Percentiles rank a stretch among this genome's conserved stretches.
Evolutionary conservation across 2,329 filamentous ascomycete species (phyloP).

Genomic region (Stemphylium beticola): DNA sequence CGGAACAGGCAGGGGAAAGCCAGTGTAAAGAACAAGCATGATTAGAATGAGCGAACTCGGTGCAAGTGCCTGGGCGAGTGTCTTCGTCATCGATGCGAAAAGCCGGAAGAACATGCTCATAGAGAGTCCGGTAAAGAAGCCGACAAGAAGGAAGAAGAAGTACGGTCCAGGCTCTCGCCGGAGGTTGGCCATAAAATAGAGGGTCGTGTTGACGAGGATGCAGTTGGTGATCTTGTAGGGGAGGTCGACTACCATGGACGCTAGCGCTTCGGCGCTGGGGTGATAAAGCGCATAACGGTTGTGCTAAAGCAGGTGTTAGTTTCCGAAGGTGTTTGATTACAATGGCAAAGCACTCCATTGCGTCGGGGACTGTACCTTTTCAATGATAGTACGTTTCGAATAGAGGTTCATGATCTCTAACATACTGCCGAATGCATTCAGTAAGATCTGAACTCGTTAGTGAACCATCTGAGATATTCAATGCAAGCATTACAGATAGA

Average conservation of each 20-base stretch:
- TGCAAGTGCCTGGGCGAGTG: conserved; percentile 62
- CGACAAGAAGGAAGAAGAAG: conserved; percentile 78
- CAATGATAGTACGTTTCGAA: conserved; percentile 83
- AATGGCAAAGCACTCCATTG: not conserved
- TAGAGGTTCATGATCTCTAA: conserved; percentile 71
- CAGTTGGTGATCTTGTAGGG: conserved; percentile 53
- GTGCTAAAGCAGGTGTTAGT: conserved; percentile 59
- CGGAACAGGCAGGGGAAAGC: conserved; percentile 69
- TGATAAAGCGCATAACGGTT: conserved; percentile 83
- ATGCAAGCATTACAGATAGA: not conserved
- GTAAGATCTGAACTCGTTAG: conserved; percentile 55
- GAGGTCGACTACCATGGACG: conserved; percentile 51
- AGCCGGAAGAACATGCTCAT: conserved; percentile 86
- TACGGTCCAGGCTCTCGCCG: conserved; percentile 68
- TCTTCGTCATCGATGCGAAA: conserved; percentile 74
- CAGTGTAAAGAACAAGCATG: conserved; percentile 67
- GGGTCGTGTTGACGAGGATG: conserved; percentile 48
- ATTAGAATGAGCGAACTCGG: conserved; percentile 63
- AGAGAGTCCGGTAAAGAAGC: conserved; percentile 62
- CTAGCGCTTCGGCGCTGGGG: conserved; percentile 77
- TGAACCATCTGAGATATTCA: not conserved
- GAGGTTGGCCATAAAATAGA: conserved; percentile 56
- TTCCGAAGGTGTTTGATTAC: not conserved
- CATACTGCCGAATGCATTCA: conserved; percentile 71
- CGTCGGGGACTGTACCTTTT: conserved; percentile 55